Percentiles rank a stretch among this genome's conserved stretches.
These are phyloP conservation scores for Zalaria obscura DNA, from an alignment of 2,329 filamentous ascomycete species.

Conservation along the genomic window DNA sequence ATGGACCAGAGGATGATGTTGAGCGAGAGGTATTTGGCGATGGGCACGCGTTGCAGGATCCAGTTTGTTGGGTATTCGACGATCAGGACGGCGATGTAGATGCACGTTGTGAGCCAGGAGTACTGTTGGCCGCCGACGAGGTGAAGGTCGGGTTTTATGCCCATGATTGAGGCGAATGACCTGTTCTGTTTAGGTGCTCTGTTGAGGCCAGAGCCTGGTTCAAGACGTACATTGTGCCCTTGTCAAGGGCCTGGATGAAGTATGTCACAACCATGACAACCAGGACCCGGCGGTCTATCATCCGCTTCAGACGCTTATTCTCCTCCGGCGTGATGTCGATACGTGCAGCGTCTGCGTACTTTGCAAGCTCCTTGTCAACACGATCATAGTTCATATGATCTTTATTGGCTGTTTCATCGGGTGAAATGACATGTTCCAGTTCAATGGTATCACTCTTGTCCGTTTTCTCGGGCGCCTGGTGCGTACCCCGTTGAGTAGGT, in stretches of 20 bases:
- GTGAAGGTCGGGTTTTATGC: slow-evolving; percentile 19
- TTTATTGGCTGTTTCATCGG: slow-evolving; percentile 26
- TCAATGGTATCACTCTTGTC: slow-evolving; percentile 19
- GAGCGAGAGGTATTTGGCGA: slow-evolving; percentile 46
- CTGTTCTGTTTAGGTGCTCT: no score
- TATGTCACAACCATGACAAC: slow-evolving; percentile 60
- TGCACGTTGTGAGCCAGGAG: slow-evolving; percentile 59
- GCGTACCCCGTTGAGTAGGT: no score
- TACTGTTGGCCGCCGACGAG: slow-evolving; percentile 37
- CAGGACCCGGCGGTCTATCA: slow-evolving; percentile 56
- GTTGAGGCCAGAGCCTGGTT: slow-evolving; percentile 31
- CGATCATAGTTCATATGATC: slow-evolving; percentile 42
- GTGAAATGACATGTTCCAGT: slow-evolving; percentile 35
- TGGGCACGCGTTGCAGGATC: slow-evolving; percentile 46
- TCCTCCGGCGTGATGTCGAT: slow-evolving; percentile 47
- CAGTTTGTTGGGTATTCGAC: slow-evolving; percentile 60
- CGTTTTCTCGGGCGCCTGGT: slow-evolving; percentile 1
- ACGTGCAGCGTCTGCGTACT: slow-evolving; percentile 45
- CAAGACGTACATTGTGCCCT: slow-evolving; percentile 46
- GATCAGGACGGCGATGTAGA: slow-evolving; percentile 56
- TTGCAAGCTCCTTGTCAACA: slow-evolving; percentile 56
- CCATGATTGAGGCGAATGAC: slow-evolving; percentile 17
- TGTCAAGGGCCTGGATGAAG: slow-evolving; percentile 57
- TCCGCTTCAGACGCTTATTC: slow-evolving; percentile 43
- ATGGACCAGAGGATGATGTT: slow-evolving; percentile 52